Conservation (phyloP, 495 filamentous ascomycete species). For the Penicillium verhagenii region DNA sequence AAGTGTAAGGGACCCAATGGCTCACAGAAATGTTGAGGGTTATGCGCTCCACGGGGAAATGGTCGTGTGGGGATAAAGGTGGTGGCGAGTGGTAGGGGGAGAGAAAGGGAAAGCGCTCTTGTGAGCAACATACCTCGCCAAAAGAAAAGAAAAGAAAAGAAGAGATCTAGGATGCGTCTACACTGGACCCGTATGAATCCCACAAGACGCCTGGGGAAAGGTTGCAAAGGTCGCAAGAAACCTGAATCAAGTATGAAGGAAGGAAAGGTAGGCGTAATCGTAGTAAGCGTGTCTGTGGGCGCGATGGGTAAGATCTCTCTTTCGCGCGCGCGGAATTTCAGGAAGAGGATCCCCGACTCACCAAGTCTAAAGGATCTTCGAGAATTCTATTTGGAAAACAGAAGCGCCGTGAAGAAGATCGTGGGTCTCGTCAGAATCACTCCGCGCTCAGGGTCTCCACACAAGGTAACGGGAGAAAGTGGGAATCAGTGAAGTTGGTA, state of each 20-base stretch:
- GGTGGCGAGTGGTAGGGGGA: not conserved
- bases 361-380: slow-evolving; percentile 21
- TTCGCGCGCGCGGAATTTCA: not conserved
- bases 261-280: slow-evolving; percentile 15
- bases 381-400: slow-evolving; percentile 18
- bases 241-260: slow-evolving; percentile 4
- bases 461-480: slow-evolving; percentile 34
- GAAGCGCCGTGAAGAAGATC: slow-evolving; percentile 20
- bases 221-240: no score
- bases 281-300: slow-evolving; percentile 25
- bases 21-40: not conserved
- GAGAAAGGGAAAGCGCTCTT: not conserved
- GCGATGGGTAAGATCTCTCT: not conserved
- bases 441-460: slow-evolving; percentile 11
- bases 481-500: no score
- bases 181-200: not conserved
- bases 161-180: slow-evolving; percentile 19
- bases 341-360: slow-evolving; percentile 14
- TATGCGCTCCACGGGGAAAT: not conserved
- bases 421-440: slow-evolving; percentile 29
- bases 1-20: slow-evolving; percentile 3
- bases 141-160: no score
- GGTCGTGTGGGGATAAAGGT: not conserved
- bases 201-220: slow-evolving; percentile 10
- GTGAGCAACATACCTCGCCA: slow-evolving; percentile 5